Base-by-base conservation (phyloP, 1,284 basidiomycete genomes). In the Marasmius oreades region DNA sequence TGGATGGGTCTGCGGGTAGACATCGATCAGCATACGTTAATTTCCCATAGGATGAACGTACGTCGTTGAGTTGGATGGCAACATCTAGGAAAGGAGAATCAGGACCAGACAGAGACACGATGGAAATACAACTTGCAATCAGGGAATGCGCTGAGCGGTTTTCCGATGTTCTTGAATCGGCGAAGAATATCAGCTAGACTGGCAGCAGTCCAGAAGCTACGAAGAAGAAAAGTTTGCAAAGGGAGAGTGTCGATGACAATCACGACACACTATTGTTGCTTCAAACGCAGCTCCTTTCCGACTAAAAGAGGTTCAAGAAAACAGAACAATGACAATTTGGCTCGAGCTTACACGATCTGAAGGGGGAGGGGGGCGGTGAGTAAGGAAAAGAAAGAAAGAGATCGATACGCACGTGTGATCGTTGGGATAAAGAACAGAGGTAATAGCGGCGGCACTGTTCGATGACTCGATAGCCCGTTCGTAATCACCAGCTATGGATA, bases 11-110 rank as follows among this genome's bases (percentile, higher is more conserved):
- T 95, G 55, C 6, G n/a, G 2, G 47, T 22, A 37, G 5, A 22
- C 18, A 20, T 48, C 5, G 18, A 26, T 36, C 22, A 42, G 18
- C 3, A 37, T 12, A 20, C 31, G 24, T 11, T 46, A 11, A 18
- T 22, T 2, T 47, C 22, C 6, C 20, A 36, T 33, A 44, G 28
- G 5, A 23, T 37, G 26, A 7, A 64, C 82, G 52, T 62, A 89
- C 88, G 62, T 92, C 92, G 66, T 95, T 95, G 28, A 94, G 82
- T 70, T 97, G 94, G 61, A 95, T 93, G 16, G 92, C 90, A 62
- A 92, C 87, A 69, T 84, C 88, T 90, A 1, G 47, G 22, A 12
- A 31, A 45, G 42, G 28, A 37, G 51, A 43, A 16, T 55, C 46
- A 51, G 34, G n/a, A 45, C 47, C 18, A 23, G 48, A n/a, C 57